Evolutionary conservation across 1,139 yeast genomes (phyloP).

Genomic region (Pichia cactophila): DNA sequence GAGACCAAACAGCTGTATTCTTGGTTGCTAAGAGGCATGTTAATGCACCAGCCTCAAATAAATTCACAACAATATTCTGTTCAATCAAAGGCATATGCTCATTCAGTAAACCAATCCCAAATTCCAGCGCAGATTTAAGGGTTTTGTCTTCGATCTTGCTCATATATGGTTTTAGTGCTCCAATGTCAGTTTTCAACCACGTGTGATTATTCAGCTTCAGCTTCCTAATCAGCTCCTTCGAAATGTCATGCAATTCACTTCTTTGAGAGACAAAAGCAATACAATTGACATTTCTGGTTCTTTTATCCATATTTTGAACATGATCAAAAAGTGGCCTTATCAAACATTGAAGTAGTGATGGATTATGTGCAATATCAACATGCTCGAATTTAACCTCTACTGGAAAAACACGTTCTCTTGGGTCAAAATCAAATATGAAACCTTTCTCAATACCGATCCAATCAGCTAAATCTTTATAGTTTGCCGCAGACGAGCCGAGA

Average conservation of each 20-base stretch:
- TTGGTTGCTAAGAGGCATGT: constrained; percentile 50
- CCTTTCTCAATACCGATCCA: constrained; percentile 69
- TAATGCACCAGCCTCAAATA: constrained; percentile 44
- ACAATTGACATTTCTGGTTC: constrained; percentile 30
- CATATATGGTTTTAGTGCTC: constrained; percentile 37
- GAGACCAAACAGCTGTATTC: constrained; percentile 46
- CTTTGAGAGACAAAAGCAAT: constrained; percentile 54
- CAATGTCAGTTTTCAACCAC: constrained; percentile 32
- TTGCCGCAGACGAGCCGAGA: constrained; percentile 60
- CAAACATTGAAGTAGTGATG: constrained; percentile 46
- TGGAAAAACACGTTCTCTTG: constrained; percentile 50
- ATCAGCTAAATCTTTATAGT: constrained; percentile 70
- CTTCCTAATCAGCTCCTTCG: constrained; percentile 36
- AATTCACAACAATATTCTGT: constrained; percentile 42
- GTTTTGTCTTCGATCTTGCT: constrained; percentile 40
- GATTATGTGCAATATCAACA: constrained; percentile 38
- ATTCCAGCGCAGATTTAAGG: constrained; percentile 37
- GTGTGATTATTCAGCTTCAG: constrained; percentile 27
- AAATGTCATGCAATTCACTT: constrained; percentile 46
- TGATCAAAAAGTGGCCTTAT: constrained; percentile 40
- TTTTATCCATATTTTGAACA: constrained; percentile 23
- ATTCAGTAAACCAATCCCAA: constrained; percentile 65
- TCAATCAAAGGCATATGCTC: constrained; percentile 55
- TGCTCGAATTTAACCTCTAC: constrained; percentile 55
- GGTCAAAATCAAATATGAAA: constrained; percentile 62